A percentile compares a stretch with the other conserved stretches of the same genome.
phyloP scores from a whole-genome alignment of 805 yeast genomes.

The Clavispora santaluciae region DNA sequence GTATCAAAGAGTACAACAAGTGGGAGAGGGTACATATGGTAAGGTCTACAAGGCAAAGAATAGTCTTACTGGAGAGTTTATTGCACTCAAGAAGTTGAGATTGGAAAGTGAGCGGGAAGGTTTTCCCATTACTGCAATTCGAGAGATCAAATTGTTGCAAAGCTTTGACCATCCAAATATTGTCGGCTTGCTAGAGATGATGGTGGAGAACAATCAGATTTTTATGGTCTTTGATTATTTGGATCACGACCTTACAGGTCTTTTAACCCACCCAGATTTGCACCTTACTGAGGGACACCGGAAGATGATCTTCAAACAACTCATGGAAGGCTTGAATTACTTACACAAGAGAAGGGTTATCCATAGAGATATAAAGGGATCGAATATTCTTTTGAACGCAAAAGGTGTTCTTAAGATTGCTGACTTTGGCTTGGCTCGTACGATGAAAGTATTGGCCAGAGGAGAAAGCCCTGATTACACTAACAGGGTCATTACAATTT shows the following conservation, averaged over 20 bases:
- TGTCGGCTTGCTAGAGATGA: slow-evolving; percentile 80
- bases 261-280: slow-evolving; percentile 71
- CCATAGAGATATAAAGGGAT: slow-evolving; percentile 80
- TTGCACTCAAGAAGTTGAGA: slow-evolving; percentile 83
- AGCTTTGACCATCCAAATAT: slow-evolving; percentile 77
- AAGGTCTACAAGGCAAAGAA: slow-evolving; percentile 88
- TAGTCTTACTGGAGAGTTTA: slow-evolving; percentile 57
- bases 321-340: slow-evolving; percentile 64
- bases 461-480: slow-evolving; percentile 75
- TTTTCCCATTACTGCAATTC: slow-evolving; percentile 89
- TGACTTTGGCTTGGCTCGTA: slow-evolving; percentile 78
- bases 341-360: slow-evolving; percentile 64
- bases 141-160: slow-evolving; percentile 85
- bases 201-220: slow-evolving; percentile 71
- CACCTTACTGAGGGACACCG: slow-evolving; percentile 57
- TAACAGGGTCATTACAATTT: slow-evolving; percentile 88
- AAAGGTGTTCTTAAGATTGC: slow-evolving; percentile 66
- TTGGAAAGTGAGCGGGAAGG: slow-evolving; percentile 90
- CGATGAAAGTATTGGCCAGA: slow-evolving; percentile 53
- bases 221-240: slow-evolving; percentile 92
- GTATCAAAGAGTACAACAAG: slow-evolving; percentile 76
- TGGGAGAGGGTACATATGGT: slow-evolving; percentile 99
- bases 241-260: slow-evolving; percentile 89
- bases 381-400: slow-evolving; percentile 64
- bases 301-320: slow-evolving; percentile 61